A percentile compares a stretch with the other conserved stretches of the same genome.
Conservation (phyloP, 164 flowering plant species). For the Annona squamosa region DNA sequence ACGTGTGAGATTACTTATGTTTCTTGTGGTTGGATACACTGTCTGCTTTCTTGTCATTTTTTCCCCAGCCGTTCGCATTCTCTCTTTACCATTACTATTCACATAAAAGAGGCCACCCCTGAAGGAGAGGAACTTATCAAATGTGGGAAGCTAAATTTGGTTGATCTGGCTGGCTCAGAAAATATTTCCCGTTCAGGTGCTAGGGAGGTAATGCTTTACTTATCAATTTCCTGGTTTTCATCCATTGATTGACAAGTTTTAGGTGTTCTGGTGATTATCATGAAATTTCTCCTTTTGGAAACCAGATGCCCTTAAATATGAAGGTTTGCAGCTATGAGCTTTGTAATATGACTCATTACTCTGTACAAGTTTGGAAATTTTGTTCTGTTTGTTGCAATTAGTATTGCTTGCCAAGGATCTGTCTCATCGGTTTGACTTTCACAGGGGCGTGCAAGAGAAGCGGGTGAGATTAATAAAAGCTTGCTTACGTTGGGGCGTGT, state of each 20-base stretch:
- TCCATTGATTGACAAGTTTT: neutral
- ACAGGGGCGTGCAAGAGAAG: constrained; percentile 98
- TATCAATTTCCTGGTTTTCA: neutral
- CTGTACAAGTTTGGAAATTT: neutral
- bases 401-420: neutral
- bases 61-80: constrained; percentile 91
- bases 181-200: constrained; percentile 99
- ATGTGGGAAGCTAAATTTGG: constrained; percentile 95
- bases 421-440: neutral
- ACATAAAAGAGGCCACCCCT: constrained; percentile 93
- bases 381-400: neutral
- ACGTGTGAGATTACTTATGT: neutral
- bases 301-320: neutral
- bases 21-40: neutral
- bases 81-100: constrained; percentile 85
- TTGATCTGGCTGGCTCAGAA: constrained; percentile 97
- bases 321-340: neutral
- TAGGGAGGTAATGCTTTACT: constrained; percentile 56
- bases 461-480: constrained; percentile 98
- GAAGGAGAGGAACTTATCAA: constrained; percentile 98
- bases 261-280: neutral
- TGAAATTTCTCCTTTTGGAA: neutral
- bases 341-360: too few relatives aligned
- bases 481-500: constrained; percentile 90
- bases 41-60: neutral